Percentiles rank a stretch among this genome's conserved stretches.
phyloP scores from a whole-genome alignment of 148 eudicot species.

The Rhododendron griersonianum region DNA sequence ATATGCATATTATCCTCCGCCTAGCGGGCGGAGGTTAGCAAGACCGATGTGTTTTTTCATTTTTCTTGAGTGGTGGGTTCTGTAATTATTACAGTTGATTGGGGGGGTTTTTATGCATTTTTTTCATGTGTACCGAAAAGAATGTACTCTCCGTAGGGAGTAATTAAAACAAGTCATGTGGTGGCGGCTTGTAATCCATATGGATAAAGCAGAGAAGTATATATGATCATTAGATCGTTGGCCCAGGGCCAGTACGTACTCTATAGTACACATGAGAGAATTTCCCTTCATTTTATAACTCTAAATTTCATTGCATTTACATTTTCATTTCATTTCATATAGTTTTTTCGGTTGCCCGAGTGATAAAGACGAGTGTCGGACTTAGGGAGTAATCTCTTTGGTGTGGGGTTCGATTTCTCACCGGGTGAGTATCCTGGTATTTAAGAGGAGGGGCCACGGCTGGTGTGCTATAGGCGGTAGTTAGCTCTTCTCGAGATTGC shows the following conservation, averaged over 20 bases:
- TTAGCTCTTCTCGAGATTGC: no score
- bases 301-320: neutral
- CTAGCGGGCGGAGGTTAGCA: no score
- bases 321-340: slow-evolving; percentile 4
- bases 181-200: slow-evolving; percentile 21
- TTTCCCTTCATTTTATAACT: neutral
- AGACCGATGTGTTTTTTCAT: neutral
- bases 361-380: no score
- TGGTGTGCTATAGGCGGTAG: no score
- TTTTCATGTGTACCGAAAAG: neutral
- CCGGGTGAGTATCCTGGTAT: no score
- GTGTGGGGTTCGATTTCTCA: no score
- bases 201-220: slow-evolving; percentile 6
- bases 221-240: neutral
- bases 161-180: slow-evolving; percentile 13
- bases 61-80: neutral
- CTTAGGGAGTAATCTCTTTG: no score
- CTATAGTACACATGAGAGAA: neutral
- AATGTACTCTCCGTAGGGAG: no score
- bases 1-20: no score
- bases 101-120: neutral
- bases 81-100: neutral
- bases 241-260: neutral
- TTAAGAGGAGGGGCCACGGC: no score
- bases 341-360: no score